These are phyloP conservation scores for Coniferiporia weirii DNA, from an alignment of 1,284 basidiomycete species.

Conservation along the genomic window DNA sequence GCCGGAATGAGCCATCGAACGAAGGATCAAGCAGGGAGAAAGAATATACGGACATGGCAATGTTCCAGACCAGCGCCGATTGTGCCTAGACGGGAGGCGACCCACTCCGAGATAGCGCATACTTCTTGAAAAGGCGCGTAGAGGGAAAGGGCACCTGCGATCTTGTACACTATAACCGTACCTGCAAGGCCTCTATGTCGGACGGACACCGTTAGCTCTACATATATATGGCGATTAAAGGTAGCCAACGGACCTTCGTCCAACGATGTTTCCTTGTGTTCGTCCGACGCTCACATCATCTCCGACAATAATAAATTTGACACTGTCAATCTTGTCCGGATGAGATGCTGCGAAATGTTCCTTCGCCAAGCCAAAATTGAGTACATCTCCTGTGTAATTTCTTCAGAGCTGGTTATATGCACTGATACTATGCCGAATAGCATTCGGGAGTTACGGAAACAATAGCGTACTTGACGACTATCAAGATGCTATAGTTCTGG, in stretches of 20 bases:
- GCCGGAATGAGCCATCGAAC: neutral
- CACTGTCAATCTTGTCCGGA: slow-evolving; percentile 58
- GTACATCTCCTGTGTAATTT: slow-evolving; percentile 85
- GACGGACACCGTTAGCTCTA: neutral
- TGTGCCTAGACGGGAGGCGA: slow-evolving; percentile 66
- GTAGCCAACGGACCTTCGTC: slow-evolving; percentile 50
- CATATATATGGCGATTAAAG: neutral
- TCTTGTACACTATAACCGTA: slow-evolving; percentile 88
- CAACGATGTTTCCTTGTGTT: slow-evolving; percentile 76
- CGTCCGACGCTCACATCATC: slow-evolving; percentile 89
- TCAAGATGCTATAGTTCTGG: slow-evolving; percentile 51
- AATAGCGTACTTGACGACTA: slow-evolving; percentile 72
- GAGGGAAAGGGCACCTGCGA: slow-evolving; percentile 79
- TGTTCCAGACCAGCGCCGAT: slow-evolving; percentile 91
- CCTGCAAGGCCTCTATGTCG: slow-evolving; percentile 74
- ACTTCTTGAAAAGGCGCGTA: slow-evolving; percentile 76
- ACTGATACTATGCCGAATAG: neutral
- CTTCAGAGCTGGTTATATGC: slow-evolving; percentile 31
- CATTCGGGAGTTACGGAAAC: neutral
- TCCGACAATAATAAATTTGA: slow-evolving; percentile 83
- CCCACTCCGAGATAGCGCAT: slow-evolving; percentile 62
- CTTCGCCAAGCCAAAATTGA: slow-evolving; percentile 90
- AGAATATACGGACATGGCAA: slow-evolving; percentile 60
- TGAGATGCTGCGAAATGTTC: slow-evolving; percentile 77
- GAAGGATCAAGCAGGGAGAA: slow-evolving; percentile 3